Conservation (phyloP, 441 rosid genomes). For the Adansonia grandidieri region DNA sequence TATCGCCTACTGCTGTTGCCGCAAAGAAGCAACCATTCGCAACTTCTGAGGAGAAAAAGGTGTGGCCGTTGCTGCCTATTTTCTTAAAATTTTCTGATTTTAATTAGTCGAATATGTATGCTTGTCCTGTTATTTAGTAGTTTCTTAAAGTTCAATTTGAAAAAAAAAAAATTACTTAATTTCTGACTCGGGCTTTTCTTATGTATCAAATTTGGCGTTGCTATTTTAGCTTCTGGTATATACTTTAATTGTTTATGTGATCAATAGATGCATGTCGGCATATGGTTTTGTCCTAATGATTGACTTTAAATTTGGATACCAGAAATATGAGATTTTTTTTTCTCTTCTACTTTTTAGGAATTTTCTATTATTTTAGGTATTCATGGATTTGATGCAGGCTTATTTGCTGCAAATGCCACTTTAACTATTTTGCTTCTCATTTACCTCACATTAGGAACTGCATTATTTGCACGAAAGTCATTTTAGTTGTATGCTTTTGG, state of each 20-base stretch:
- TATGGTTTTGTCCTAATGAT: neutral
- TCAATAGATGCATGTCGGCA: neutral
- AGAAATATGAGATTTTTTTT: neutral
- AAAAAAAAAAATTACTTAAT: neutral
- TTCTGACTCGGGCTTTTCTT: neutral
- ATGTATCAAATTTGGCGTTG: constrained; percentile 4
- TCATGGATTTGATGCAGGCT: neutral
- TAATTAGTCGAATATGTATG: neutral
- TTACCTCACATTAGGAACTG: neutral
- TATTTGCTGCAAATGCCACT: neutral
- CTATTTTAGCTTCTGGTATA: neutral
- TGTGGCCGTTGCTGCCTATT: neutral
- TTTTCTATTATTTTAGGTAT: neutral
- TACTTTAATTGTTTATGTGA: neutral
- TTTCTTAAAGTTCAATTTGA: neutral
- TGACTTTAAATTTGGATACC: neutral
- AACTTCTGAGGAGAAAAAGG: constrained; percentile 84
- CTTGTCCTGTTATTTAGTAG: neutral
- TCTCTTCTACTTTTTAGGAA: neutral
- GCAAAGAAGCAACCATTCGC: constrained; percentile 75
- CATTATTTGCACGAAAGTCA: neutral
- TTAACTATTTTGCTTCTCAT: neutral
- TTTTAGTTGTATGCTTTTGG: neutral
- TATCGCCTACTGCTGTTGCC: constrained; percentile 75
- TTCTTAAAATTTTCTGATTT: neutral